These are phyloP conservation scores for Termitomyces sp. DNA, from an alignment of 768 basidiomycete genomes.

Conservation along the genomic window DNA sequence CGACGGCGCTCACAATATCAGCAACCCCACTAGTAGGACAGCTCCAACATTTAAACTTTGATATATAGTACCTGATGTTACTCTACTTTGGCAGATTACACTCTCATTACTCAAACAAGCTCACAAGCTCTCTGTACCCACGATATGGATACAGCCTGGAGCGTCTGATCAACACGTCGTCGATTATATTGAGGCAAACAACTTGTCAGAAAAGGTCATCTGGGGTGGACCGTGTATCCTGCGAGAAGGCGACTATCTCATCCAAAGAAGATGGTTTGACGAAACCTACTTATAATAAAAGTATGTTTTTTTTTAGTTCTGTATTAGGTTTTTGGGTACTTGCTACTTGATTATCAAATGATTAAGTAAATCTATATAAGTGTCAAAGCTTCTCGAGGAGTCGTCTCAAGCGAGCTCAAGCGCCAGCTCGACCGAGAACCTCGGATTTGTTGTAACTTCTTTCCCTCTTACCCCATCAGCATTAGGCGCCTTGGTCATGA, in stretches of 20 bases:
- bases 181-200: slow-evolving; percentile 14
- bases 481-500: neutral
- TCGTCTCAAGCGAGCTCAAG: too few species aligned
- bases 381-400: too few species aligned
- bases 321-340: neutral
- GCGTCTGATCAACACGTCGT: slow-evolving; percentile 12
- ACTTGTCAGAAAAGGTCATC: slow-evolving; percentile 13
- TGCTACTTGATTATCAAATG: too few species aligned
- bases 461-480: too few species aligned
- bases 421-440: too few species aligned
- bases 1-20: slow-evolving; percentile 13
- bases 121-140: slow-evolving; percentile 12
- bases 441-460: too few species aligned
- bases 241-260: slow-evolving; percentile 14
- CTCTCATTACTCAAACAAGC: slow-evolving; percentile 19
- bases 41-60: slow-evolving; percentile 5
- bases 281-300: slow-evolving; percentile 10
- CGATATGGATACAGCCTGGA: slow-evolving; percentile 17
- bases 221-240: slow-evolving; percentile 20
- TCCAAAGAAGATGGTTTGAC: slow-evolving; percentile 15
- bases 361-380: too few species aligned
- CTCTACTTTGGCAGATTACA: slow-evolving; percentile 13
- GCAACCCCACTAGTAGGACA: slow-evolving; percentile 12
- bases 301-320: neutral
- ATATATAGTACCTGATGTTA: slow-evolving; percentile 9